Conservation (phyloP, 345 rosid species). For the Camelina hispida region DNA sequence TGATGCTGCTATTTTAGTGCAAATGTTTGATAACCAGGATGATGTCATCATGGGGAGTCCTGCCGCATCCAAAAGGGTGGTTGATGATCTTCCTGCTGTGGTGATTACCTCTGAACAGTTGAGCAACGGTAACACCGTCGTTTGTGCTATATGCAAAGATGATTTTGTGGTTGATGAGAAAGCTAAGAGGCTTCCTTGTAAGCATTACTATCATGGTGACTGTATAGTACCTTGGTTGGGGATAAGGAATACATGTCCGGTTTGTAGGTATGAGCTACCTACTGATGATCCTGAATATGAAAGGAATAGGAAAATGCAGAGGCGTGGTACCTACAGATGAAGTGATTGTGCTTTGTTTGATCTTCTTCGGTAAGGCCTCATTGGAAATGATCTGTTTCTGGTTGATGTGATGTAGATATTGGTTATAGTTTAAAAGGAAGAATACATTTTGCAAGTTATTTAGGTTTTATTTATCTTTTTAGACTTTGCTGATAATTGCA, state of each 20-base stretch:
- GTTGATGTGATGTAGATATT: constrained; percentile 17
- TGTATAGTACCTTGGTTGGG: constrained; percentile 87
- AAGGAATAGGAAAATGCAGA: constrained; percentile 52
- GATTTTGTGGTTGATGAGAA: constrained; percentile 63
- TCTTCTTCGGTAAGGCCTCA: not conserved
- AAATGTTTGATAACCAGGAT: constrained; percentile 31
- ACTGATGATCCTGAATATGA: constrained; percentile 82
- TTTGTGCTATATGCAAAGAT: constrained; percentile 89
- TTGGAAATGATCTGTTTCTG: not conserved
- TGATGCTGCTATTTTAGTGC: constrained; percentile 21
- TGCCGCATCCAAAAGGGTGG: constrained; percentile 67
- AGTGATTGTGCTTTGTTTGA: not conserved
- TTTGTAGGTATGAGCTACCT: constrained; percentile 86
- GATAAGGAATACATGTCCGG: constrained; percentile 93
- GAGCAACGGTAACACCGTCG: constrained; percentile 47
- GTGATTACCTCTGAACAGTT: constrained; percentile 56
- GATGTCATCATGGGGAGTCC: constrained; percentile 50
- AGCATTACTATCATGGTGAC: constrained; percentile 78
- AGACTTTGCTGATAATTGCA: constrained; percentile 6
- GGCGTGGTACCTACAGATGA: constrained; percentile 24
- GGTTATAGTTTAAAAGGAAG: not conserved
- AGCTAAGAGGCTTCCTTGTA: constrained; percentile 79
- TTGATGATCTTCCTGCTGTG: constrained; percentile 65
- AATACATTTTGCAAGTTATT: constrained; percentile 3
- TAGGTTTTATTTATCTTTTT: not conserved